Evolutionary conservation across 176 grass and related monocot genomes (phyloP), one percentile per base, ranked within the genome.

Genomic region (Rhynchospora breviuscula): DNA sequence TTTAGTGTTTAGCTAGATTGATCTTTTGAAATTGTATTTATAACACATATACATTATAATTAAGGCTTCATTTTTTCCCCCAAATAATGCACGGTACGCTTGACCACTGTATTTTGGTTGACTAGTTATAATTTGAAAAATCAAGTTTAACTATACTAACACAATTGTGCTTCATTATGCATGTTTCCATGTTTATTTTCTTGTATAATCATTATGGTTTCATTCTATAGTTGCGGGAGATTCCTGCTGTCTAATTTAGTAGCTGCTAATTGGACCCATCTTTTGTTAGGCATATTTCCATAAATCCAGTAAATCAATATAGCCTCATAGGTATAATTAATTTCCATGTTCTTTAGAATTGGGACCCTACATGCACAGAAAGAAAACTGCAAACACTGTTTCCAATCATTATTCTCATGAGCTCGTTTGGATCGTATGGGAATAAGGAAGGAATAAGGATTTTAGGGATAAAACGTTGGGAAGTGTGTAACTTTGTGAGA

Each of bases 251-350:
- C 11, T 25, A 14, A 76, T 54, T 77, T 77, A 56, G 21, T 54
- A 77, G 72, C 22, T 54, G 8, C 25, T 53, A 40, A 40, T 40
- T 76, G 48, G 72, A 4, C 72, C 72, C 43, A 76, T 54, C 19
- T 53, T 76, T 56, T 76, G 54, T 26, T 26, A 75, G 46, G 71
- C 71, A 72, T 10, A 75, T 45, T 76, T 29, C 22, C 72, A 26
- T 52, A 54, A 54, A 76, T 76, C 72, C 46, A 53, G 72, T 12
- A 76, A 76, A 53, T n/a, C 52, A 76, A 10, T n/a, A n/a, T n/a
- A n/a, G n/a, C n/a, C n/a, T 76, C 56, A 29, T 23, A 77, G 49
- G 49, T 75, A 45, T 75, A 6, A 8, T 49, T 75, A 6, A 8
- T 49, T 73, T 49, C 25, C 66, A 43, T 7, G 21, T 15, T 77